A percentile compares a stretch with the other conserved stretches of the same genome.
Conservation (phyloP, 2,329 filamentous ascomycete species). For the Ceratocystis eucalypticola region DNA sequence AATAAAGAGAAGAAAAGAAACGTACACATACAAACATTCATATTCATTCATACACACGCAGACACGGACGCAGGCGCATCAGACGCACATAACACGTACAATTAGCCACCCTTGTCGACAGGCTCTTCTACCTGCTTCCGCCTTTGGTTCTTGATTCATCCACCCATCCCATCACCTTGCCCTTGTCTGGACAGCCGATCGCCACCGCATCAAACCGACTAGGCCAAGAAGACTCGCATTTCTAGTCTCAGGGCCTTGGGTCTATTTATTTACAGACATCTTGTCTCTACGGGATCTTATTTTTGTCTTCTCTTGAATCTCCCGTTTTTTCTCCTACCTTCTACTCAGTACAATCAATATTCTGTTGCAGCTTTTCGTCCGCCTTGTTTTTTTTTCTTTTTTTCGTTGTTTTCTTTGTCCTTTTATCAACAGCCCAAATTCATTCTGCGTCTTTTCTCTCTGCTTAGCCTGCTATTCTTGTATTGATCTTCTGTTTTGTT, state of each 20-base stretch:
- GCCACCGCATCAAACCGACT: constrained; percentile 1
- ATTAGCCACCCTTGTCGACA: neutral
- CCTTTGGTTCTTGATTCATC: neutral
- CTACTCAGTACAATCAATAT: neutral
- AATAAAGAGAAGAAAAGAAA: neutral
- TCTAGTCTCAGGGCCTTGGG: neutral
- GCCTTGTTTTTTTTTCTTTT: neutral
- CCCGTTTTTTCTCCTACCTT: neutral
- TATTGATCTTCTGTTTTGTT: neutral
- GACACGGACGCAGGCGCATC: neutral
- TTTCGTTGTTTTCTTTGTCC: neutral
- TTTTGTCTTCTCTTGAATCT: neutral
- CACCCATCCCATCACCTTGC: neutral
- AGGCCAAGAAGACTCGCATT: neutral
- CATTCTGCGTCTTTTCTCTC: neutral
- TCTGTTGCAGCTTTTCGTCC: neutral
- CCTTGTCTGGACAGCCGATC: neutral
- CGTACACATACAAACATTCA: neutral
- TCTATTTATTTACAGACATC: neutral
- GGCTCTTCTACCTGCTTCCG: neutral
- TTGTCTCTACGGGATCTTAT: neutral
- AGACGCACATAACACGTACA: neutral
- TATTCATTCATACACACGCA: neutral
- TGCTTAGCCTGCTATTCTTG: neutral
- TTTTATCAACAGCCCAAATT: neutral